phyloP scores from a whole-genome alignment of 1,284 basidiomycete genomes.

The Wolfiporia cocos region DNA sequence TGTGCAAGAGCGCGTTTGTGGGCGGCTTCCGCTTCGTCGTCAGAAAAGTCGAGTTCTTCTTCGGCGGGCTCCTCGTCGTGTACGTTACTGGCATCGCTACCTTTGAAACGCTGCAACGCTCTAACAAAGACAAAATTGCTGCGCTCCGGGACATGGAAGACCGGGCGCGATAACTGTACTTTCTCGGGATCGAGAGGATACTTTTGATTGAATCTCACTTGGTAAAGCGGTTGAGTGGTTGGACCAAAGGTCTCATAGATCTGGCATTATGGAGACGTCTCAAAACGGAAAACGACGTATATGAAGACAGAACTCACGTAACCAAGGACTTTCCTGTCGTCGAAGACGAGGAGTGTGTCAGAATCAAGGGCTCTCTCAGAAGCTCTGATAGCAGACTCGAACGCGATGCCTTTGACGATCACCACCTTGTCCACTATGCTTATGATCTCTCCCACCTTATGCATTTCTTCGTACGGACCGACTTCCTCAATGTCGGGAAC shows the following conservation, averaged over 20 bases:
- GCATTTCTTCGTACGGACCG: conserved; percentile 51
- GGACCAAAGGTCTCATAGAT: conserved; percentile 90
- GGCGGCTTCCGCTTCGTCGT: conserved; percentile 81
- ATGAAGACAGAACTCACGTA: conserved; percentile 46
- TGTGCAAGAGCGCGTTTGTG: conserved; percentile 51
- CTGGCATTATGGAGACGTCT: conserved; percentile 32
- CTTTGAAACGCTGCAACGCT: conserved; percentile 60
- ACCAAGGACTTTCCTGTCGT: conserved; percentile 78
- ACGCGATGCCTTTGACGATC: conserved; percentile 58
- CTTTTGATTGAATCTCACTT: conserved; percentile 60
- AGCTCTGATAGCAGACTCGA: conserved; percentile 34
- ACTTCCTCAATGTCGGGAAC: conserved; percentile 56
- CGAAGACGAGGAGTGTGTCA: conserved; percentile 83
- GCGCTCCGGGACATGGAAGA: conserved; percentile 74
- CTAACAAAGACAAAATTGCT: conserved; percentile 77
- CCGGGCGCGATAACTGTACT: conserved; percentile 46
- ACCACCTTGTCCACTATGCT: conserved; percentile 64
- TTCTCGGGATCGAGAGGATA: conserved; percentile 53
- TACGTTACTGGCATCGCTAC: conserved; percentile 89
- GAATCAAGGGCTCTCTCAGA: conserved; percentile 67
- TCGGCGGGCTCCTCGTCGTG: conserved; percentile 86
- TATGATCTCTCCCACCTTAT: conserved; percentile 71
- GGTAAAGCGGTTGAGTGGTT: conserved; percentile 79
- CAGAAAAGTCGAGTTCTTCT: conserved; percentile 84
- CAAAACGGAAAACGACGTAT: background rate